A percentile compares a stretch with the other conserved stretches of the same genome.
phyloP scores from a whole-genome alignment of 108 stramenopile species.

The Parmales sp. region DNA sequence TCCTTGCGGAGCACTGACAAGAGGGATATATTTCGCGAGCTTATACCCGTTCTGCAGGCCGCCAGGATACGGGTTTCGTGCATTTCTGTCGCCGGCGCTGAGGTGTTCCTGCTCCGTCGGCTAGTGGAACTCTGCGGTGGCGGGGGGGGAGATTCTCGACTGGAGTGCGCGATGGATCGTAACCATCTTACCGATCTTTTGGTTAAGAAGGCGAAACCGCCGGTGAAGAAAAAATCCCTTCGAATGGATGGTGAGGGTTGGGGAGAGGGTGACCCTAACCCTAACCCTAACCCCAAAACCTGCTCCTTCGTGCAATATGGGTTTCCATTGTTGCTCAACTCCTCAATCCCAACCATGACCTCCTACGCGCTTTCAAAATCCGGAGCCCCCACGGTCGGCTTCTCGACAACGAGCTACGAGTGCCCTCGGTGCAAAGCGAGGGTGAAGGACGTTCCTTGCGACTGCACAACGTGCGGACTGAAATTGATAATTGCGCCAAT shows the following conservation, averaged over 20 bases:
- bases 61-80: constrained; percentile 58
- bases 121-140: constrained; percentile 66
- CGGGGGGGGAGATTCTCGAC: constrained; percentile 52
- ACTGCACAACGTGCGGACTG: constrained; percentile 79
- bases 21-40: not conserved
- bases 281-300: constrained; percentile 7
- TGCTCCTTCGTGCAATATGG: constrained; percentile 39
- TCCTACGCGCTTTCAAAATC: constrained; percentile 33
- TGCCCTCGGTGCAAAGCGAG: constrained; percentile 73
- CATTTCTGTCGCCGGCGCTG: constrained; percentile 57
- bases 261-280: constrained; percentile 11
- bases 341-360: constrained; percentile 19
- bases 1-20: not conserved
- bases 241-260: constrained; percentile 8
- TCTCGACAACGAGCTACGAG: constrained; percentile 59
- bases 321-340: constrained; percentile 60
- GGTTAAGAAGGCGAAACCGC: constrained; percentile 50
- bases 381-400: constrained; percentile 26
- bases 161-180: constrained; percentile 50
- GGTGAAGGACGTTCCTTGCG: constrained; percentile 54
- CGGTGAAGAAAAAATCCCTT: constrained; percentile 40
- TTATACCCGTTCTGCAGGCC: constrained; percentile 34
- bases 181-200: constrained; percentile 63
- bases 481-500: constrained; percentile 74
- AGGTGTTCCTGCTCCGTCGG: constrained; percentile 65